Percentiles rank a stretch among this genome's conserved stretches.
Evolutionary conservation across 495 filamentous ascomycete species (phyloP).

Genomic region (Neurospora tetraspora): DNA sequence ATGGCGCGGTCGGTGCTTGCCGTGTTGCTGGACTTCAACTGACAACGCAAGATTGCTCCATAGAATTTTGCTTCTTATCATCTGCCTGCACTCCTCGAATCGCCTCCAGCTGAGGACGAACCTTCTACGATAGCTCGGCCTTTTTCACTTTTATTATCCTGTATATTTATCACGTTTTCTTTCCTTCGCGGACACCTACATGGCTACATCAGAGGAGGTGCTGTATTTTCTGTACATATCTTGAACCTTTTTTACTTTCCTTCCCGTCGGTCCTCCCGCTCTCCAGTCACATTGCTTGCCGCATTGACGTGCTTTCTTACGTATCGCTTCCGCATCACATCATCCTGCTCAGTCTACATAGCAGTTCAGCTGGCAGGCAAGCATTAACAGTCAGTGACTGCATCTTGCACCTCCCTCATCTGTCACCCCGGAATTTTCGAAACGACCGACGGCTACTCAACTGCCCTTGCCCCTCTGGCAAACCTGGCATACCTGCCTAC

Average conservation of each 20-base stretch:
- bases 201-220: not conserved
- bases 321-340: not conserved
- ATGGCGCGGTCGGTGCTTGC: not conserved
- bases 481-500: not conserved
- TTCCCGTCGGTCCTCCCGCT: not conserved
- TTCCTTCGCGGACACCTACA: not conserved
- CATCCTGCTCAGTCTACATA: not conserved
- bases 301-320: not conserved
- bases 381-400: not conserved
- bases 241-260: not conserved
- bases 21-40: not conserved
- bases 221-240: not conserved
- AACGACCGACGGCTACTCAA: not conserved
- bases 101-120: not conserved
- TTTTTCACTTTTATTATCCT: not conserved
- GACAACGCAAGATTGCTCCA: not conserved
- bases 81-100: not conserved
- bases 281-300: not conserved
- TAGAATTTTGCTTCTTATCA: not conserved
- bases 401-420: not conserved
- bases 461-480: not conserved
- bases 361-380: not conserved
- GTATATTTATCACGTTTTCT: not conserved
- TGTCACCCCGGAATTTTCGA: not conserved
- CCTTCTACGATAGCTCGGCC: not conserved